A percentile compares a stretch with the other conserved stretches of the same genome.
Conservation (phyloP, 2,329 filamentous ascomycete genomes). For the Ploettnerulaceae sp. region DNA sequence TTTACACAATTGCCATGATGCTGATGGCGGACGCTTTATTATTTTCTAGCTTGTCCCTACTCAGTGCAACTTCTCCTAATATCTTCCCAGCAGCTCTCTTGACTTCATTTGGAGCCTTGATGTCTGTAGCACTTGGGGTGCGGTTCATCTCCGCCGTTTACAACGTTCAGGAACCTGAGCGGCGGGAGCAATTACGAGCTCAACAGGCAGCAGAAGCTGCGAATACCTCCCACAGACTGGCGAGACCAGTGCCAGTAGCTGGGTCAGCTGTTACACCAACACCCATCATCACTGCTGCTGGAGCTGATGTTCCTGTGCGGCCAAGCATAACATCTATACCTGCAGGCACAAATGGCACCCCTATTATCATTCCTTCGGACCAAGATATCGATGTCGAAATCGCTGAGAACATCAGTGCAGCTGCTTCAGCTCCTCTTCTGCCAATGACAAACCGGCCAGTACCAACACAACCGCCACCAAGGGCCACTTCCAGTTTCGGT, state of each 20-base stretch:
- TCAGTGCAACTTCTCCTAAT: conserved; percentile 51
- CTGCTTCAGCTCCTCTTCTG: conserved; percentile 25
- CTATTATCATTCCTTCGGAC: conserved; percentile 58
- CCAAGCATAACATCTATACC: conserved; percentile 2
- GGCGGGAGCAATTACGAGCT: conserved; percentile 36
- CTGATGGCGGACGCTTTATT: conserved; percentile 57
- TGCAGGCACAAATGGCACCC: conserved; percentile 25
- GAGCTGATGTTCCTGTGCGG: conserved; percentile 20
- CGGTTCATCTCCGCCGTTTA: conserved; percentile 57
- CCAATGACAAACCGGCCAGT: conserved; percentile 31
- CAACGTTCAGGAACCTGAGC: conserved; percentile 55
- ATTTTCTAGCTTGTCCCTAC: conserved; percentile 49
- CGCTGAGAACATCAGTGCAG: conserved; percentile 37
- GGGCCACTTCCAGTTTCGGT: conserved; percentile 42
- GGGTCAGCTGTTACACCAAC: conserved; percentile 12
- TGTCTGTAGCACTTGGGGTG: conserved; percentile 53
- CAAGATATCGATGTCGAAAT: conserved; percentile 61
- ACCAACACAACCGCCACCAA: conserved; percentile 22
- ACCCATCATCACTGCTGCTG: conserved; percentile 28
- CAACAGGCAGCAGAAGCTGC: conserved; percentile 27
- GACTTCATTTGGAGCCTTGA: conserved; percentile 47
- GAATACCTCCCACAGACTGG: conserved; percentile 27
- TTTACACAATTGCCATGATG: conserved; percentile 58
- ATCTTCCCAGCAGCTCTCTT: conserved; percentile 54
- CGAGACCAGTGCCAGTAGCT: conserved; percentile 18